These are phyloP conservation scores for Pelargonium cotyledonis DNA, from an alignment of 441 rosid genomes.

Conservation along the genomic window DNA sequence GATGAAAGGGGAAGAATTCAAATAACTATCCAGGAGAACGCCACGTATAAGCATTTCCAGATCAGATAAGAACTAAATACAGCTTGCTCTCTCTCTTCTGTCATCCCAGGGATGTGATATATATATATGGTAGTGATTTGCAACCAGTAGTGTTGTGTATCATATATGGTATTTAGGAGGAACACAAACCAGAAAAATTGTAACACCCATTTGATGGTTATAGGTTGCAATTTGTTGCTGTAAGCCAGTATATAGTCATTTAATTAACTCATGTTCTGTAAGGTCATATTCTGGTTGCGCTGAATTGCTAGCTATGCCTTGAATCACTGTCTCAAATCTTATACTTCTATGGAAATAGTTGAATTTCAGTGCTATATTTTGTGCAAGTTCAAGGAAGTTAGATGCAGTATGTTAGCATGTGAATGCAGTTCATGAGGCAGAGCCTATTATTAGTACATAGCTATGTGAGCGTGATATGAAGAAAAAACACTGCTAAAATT, in stretches of 20 bases:
- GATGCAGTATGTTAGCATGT: too few relatives aligned
- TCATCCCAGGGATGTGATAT: constrained; percentile 26
- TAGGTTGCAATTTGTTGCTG: constrained; percentile 9
- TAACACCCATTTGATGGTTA: constrained; percentile 9
- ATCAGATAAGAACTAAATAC: constrained; percentile 26
- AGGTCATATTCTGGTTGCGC: too few relatives aligned
- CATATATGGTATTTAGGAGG: background rate
- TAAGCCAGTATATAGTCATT: constrained; percentile 5
- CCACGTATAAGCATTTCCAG: constrained; percentile 42
- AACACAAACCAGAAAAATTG: constrained; percentile 3
- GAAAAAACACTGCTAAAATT: too few relatives aligned
- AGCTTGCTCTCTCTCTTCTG: constrained; percentile 71
- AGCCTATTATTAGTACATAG: too few relatives aligned
- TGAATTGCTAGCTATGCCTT: too few relatives aligned
- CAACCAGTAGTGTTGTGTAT: background rate
- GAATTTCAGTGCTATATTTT: too few relatives aligned
- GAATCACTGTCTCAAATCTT: too few relatives aligned
- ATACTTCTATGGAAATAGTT: too few relatives aligned
- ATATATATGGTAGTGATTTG: background rate
- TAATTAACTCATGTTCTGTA: constrained; percentile 1
- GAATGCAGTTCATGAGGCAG: too few relatives aligned
- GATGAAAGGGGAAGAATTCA: constrained; percentile 36
- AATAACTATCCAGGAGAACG: constrained; percentile 36
- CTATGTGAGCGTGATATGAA: too few relatives aligned
- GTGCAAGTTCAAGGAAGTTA: too few relatives aligned